These are phyloP conservation scores for Ophiosphaerella korrae DNA, from an alignment of 2,329 filamentous ascomycete genomes.

Conservation along the genomic window DNA sequence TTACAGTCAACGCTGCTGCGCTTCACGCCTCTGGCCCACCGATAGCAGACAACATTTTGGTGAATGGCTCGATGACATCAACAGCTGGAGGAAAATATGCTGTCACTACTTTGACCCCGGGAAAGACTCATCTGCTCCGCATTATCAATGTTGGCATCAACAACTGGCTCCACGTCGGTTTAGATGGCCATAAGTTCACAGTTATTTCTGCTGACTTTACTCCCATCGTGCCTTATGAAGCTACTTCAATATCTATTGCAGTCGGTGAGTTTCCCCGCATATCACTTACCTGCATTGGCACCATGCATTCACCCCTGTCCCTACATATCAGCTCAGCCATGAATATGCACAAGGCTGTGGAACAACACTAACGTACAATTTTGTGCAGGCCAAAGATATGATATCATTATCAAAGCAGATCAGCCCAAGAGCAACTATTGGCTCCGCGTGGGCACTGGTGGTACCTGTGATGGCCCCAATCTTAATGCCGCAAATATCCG, in stretches of 20 bases:
- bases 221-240: conserved; percentile 50
- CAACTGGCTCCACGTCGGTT: conserved; percentile 27
- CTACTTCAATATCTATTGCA: conserved; percentile 41
- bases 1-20: conserved; percentile 38
- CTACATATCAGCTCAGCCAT: conserved; percentile 9
- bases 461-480: conserved; percentile 44
- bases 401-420: conserved; percentile 47
- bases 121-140: conserved; percentile 53
- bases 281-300: background rate
- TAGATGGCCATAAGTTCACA: conserved; percentile 48
- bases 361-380: conserved; percentile 25
- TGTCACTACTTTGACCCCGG: conserved; percentile 42
- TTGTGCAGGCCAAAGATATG: conserved; percentile 45
- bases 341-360: conserved; percentile 11
- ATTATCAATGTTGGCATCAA: conserved; percentile 48
- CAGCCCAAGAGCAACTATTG: conserved; percentile 41
- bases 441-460: conserved; percentile 44
- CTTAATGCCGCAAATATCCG: conserved; percentile 43
- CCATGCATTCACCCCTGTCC: conserved; percentile 4
- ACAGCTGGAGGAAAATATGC: conserved; percentile 37
- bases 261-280: conserved; percentile 37
- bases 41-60: conserved; percentile 53
- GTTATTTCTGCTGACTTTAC: conserved; percentile 53
- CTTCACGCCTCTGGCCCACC: conserved; percentile 48
- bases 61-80: conserved; percentile 62